Percentiles rank a stretch among this genome's conserved stretches.
Conservation (phyloP, 345 rosid species). For the Eucalyptus albens region DNA sequence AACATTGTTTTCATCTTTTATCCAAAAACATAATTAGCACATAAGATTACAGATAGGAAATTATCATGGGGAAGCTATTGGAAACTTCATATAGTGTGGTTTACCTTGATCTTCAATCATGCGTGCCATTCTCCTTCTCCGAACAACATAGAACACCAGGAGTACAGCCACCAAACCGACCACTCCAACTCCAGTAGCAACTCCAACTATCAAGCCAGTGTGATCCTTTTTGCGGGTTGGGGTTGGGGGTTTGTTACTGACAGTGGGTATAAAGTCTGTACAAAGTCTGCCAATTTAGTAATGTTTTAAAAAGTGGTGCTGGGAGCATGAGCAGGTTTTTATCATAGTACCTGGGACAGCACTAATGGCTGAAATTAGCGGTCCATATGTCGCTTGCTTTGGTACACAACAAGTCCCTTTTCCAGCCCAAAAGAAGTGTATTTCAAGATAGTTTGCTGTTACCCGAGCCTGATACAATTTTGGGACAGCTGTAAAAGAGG, state of each 20-base stretch:
- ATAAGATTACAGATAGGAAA: background rate
- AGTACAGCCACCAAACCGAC: slow-evolving; percentile 12
- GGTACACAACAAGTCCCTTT: slow-evolving; percentile 27
- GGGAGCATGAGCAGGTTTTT: background rate
- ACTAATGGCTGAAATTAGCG: slow-evolving; percentile 39
- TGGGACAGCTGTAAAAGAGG: slow-evolving; percentile 5
- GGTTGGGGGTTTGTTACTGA: slow-evolving; percentile 30
- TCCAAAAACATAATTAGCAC: background rate
- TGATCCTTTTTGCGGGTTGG: slow-evolving; percentile 5
- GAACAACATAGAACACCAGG: slow-evolving; percentile 13
- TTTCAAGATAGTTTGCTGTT: slow-evolving; percentile 18
- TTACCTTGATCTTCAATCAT: slow-evolving; percentile 53
- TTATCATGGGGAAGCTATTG: background rate
- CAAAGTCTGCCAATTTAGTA: background rate
- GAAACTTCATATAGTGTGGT: background rate
- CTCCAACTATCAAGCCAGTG: slow-evolving; percentile 38
- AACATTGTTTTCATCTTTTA: background rate
- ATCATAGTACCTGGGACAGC: slow-evolving; percentile 37
- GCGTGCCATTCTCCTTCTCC: slow-evolving; percentile 17
- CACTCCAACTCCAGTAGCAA: slow-evolving; percentile 34
- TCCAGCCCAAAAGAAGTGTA: slow-evolving; percentile 37
- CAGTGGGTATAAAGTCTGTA: slow-evolving; percentile 64
- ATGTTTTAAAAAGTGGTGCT: background rate
- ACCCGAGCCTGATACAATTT: background rate
- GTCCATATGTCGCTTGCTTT: slow-evolving; percentile 20